A percentile compares a stretch with the other conserved stretches of the same genome.
Evolutionary conservation across 139 green algal genomes (phyloP).

Genomic region (Chlamydomonas applanata): DNA sequence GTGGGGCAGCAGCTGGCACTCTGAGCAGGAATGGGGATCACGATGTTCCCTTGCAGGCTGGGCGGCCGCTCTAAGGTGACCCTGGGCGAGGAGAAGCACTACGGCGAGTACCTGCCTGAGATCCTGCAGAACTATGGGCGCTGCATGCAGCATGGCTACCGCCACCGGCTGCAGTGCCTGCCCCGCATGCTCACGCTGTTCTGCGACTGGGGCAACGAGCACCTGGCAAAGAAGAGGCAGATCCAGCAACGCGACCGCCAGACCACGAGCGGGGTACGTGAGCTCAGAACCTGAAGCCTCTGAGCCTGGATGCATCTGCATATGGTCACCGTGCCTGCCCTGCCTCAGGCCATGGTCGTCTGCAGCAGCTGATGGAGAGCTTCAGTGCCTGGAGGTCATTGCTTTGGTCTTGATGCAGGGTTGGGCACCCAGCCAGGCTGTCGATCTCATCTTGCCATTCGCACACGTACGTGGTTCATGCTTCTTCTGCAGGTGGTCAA

Average conservation of each 20-base stretch:
- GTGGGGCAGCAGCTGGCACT: no score
- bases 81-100: conserved; percentile 61
- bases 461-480: not conserved
- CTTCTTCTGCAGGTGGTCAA: conserved; percentile 22
- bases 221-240: conserved; percentile 1
- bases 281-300: no score
- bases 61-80: conserved; percentile 41
- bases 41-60: conserved; percentile 18
- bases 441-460: not conserved
- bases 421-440: not conserved
- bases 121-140: conserved; percentile 67
- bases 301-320: no score
- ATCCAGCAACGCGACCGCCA: no score
- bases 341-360: no score
- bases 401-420: no score
- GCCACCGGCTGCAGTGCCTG: conserved; percentile 77
- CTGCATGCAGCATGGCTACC: conserved; percentile 20
- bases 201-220: conserved; percentile 83
- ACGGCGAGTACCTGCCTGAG: conserved; percentile 60
- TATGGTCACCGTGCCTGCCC: no score
- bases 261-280: no score
- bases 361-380: no score
- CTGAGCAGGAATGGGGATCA: no score
- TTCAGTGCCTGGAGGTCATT: no score
- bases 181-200: conserved; percentile 93